Percentiles rank a stretch among this genome's conserved stretches.
These are phyloP conservation scores for Oryza officinalis DNA, from an alignment of 176 grass and related monocot species.

Conservation along the genomic window DNA sequence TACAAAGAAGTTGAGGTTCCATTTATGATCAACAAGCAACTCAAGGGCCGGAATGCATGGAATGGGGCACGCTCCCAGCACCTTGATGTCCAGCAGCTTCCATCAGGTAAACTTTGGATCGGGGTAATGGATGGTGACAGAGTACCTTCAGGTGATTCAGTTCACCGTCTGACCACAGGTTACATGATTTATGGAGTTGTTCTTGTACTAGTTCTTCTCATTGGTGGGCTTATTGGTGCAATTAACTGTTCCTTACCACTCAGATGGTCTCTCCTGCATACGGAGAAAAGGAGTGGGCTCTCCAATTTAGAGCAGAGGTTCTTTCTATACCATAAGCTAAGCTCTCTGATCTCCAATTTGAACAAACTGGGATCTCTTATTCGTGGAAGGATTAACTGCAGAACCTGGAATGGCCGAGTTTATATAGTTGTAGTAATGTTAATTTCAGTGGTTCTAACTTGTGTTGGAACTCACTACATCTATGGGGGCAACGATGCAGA, in stretches of 20 bases:
- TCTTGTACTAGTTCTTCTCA: conserved; percentile 52
- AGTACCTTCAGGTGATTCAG: conserved; percentile 53
- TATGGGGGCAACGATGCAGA: conserved; percentile 69
- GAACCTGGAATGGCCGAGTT: conserved; percentile 49
- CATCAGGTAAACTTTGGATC: conserved; percentile 65
- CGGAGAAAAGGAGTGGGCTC: conserved; percentile 54
- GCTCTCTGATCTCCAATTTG: conserved; percentile 38
- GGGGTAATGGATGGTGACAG: conserved; percentile 90
- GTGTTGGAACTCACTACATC: conserved; percentile 70
- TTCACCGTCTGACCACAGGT: conserved; percentile 44
- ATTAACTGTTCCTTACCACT: conserved; percentile 66
- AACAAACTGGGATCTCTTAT: conserved; percentile 56
- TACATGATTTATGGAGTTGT: conserved; percentile 61
- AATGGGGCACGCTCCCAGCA: conserved; percentile 86
- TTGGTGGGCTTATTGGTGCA: conserved; percentile 56
- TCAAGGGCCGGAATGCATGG: conserved; percentile 71
- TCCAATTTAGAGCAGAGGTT: conserved; percentile 30
- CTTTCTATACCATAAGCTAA: conserved; percentile 47
- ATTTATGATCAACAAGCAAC: conserved; percentile 54
- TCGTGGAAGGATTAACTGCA: conserved; percentile 55
- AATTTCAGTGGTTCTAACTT: conserved; percentile 50
- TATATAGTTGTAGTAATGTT: conserved; percentile 37
- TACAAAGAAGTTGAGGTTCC: conserved; percentile 79
- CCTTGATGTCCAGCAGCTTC: conserved; percentile 74
- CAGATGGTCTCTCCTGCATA: conserved; percentile 52